Evolutionary conservation across 2,329 filamentous ascomycete species (phyloP).

Genomic region (Ophiocordyceps australis): DNA sequence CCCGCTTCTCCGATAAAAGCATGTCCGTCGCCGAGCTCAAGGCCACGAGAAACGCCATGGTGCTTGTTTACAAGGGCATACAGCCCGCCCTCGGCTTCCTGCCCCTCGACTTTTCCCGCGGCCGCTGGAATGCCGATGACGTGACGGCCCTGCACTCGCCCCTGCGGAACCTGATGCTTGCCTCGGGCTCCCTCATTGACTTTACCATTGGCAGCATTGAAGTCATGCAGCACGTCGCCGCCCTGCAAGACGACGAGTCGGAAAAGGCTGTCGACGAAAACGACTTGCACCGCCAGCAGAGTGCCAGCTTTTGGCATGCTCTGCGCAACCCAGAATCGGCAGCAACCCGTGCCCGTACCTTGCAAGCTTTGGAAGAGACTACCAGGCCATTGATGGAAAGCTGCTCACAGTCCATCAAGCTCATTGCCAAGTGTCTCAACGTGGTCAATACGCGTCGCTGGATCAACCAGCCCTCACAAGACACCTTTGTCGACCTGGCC

Average conservation of each 20-base stretch:
- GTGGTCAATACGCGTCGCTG: constrained; percentile 12
- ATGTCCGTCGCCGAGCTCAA: constrained; percentile 12
- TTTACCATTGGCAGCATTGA: constrained; percentile 17
- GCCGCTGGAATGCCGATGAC: constrained; percentile 24
- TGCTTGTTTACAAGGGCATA: constrained; percentile 17
- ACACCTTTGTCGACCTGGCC: constrained; percentile 6
- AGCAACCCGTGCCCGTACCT: constrained; percentile 11
- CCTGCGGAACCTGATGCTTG: constrained; percentile 15
- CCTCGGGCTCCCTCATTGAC: constrained; percentile 19
- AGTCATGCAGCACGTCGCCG: constrained; percentile 6
- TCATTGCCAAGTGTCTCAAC: constrained; percentile 8
- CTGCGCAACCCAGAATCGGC: constrained; percentile 18
- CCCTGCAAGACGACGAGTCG: constrained; percentile 1
- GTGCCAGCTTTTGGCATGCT: constrained; percentile 14
- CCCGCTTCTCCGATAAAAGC: constrained; percentile 5
- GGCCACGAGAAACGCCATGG: constrained; percentile 8
- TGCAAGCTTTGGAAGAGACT: constrained; percentile 12
- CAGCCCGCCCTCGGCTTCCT: constrained; percentile 22
- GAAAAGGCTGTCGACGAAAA: background rate
- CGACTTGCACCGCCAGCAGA: constrained; percentile 9
- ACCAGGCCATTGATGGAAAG: constrained; percentile 9
- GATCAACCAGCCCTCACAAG: constrained; percentile 7
- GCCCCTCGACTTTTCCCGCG: constrained; percentile 24
- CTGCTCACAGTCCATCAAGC: constrained; percentile 7
- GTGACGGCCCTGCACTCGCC: constrained; percentile 17